Evolutionary conservation across 306 rosid species (phyloP).

Genomic region (Prunus kanzakura): DNA sequence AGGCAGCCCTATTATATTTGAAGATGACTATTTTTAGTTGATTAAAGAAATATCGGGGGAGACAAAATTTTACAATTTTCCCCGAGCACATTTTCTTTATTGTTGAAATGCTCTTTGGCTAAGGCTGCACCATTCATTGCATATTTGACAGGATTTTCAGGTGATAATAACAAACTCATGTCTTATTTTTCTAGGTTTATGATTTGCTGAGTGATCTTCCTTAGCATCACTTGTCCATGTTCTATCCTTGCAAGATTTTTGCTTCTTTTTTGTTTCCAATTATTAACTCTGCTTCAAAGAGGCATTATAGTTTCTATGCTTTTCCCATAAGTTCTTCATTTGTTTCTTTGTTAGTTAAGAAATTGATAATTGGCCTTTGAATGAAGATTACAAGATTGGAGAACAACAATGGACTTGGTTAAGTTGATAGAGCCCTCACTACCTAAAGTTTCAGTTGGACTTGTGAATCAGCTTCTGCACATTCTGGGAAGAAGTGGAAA

Average conservation of each 20-base stretch:
- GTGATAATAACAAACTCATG: neutral
- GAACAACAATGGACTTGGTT: slow-evolving; percentile 57
- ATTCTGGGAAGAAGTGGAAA: slow-evolving; percentile 88
- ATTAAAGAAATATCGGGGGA: neutral
- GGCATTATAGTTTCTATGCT: slow-evolving; percentile 18
- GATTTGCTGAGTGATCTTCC: neutral
- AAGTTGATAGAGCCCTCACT: slow-evolving; percentile 75
- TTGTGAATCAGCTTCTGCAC: slow-evolving; percentile 64
- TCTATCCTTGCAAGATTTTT: neutral
- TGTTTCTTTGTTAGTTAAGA: neutral
- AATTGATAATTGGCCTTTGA: slow-evolving; percentile 36
- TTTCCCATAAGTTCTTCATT: slow-evolving; percentile 12
- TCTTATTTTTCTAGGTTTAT: neutral
- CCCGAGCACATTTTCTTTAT: neutral
- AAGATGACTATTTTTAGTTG: no score
- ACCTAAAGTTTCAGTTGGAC: slow-evolving; percentile 60
- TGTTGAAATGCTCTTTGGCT: neutral
- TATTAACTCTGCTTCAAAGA: neutral
- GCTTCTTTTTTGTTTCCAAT: neutral
- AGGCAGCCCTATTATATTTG: no score
- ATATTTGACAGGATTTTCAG: neutral
- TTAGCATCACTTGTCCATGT: neutral
- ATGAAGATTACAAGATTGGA: slow-evolving; percentile 84
- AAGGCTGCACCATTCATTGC: neutral
- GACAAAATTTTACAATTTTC: neutral